Base-by-base conservation (phyloP, 805 yeast genomes). In the Kluyveromyces wickerhamii region DNA sequence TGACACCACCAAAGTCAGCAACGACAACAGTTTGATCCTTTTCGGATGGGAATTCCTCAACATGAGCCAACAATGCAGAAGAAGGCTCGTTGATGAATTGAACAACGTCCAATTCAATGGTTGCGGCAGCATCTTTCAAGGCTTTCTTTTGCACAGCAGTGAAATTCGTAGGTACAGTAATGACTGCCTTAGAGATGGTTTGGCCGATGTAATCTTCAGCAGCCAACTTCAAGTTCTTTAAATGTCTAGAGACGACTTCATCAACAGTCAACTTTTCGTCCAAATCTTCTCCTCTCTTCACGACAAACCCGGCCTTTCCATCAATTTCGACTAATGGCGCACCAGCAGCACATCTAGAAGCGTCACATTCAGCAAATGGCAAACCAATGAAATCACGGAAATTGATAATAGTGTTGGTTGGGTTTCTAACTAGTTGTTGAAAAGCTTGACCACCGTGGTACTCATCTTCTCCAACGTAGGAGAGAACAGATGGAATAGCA, bases 361-460 rank as follows among this genome's bases (percentile, higher is more conserved):
- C 72, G 53, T 84, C 86, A 42, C 85, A 74, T 37, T 83, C 73
- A 37, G 67, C 74, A 53, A 74, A 86, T 25, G 76, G 62, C 51
- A 76, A 71, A 40, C 96, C 97, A 49, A 92, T 69, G 59, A 74
- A 85, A 63, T 92, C 98, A 62, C 98, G 79, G 75, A 92, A 92
- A 69, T 84, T 84, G 49, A 82, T 71, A 43, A 89, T 74, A 21
- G 97, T 89, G 69, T 77, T 84, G 38, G 65, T 66, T 41, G 96
- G 78, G 71, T 87, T 85, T 74, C 98, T 83, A 44, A 92, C 70
- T 52, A 89, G 66, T 67, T 92, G 96, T 38, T 87, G 88, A 50
- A 79, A 66, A 39, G 97, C 98, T 68, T 92, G 97, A 40, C 86
- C 81, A 41, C 98, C 98, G 58, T 92, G 96, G 66, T 85, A 92